Base-by-base conservation (phyloP, 257 asterid species). In the Dorcoceras hygrometricum region DNA sequence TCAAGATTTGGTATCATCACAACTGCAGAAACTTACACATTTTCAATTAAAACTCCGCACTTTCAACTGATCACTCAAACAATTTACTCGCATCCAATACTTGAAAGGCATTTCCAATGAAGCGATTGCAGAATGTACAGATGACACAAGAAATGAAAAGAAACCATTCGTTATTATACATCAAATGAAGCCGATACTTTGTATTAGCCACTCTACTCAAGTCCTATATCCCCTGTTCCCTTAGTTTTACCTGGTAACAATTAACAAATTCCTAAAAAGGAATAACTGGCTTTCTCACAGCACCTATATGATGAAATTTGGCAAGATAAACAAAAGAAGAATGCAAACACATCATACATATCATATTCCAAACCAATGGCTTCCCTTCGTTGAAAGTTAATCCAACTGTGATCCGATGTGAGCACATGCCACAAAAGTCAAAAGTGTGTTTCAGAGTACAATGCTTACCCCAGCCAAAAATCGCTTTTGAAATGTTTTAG, bases 381-480 rank as follows among this genome's bases (percentile, higher is more conserved):
- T 11, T 23, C 20, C 32, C 18, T 22, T 11, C 19, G 7, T 20
- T 1, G 22, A 31, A 62, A 48, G 32, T 11, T 29, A 9, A 23
- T 57, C 51, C 46, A 73, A 48, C n/a, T 70, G 73, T 8, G 53
- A 9, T 36, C 28, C 57, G 68, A 57, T 22, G 39, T 59, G 50
- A 62, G 8, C 54, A 76, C 54, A 61, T 51, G 61, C 26, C 16
- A 22, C 28, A 67, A 51, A 14, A 3, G 1, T 31, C 39, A 29
- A n/a, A n/a, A 63, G 24, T 36, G 26, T 12, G 7, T 61, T 36
- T n/a, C 67, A 63, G 56, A 16, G 50, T 51, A 69, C 14, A 66
- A 31, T 34, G 76, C 88, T 86, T 74, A 90, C 96, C 86, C 99
- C 97, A 51, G 99, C 94, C 75, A 90, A 71, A 74, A 73, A 90